Base-by-base conservation (phyloP, 75 land plant species). In the Sequoia sempervirens region DNA sequence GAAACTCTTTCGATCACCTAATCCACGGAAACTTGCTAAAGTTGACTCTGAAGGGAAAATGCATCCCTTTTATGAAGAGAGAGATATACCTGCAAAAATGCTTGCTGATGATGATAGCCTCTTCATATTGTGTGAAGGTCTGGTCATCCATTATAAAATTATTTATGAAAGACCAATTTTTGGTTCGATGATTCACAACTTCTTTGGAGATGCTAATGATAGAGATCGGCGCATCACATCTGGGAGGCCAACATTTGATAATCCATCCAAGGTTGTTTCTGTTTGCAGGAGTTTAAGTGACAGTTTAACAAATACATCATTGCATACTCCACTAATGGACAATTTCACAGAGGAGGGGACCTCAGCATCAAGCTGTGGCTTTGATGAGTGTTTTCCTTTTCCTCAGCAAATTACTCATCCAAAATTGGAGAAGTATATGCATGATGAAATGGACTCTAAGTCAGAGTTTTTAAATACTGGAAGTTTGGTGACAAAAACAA, bases 101-200 rank as follows among this genome's bases (percentile, higher is more conserved):
- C 90, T 95, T 68, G 90, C 97, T 13, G 97, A 94, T 72, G 70
- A 74, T 23, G 96, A 95, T 76, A 94, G 96, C 84, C 86, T 87
- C 68, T 95, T 95, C 83, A 76, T 94, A 64, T 45, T 88, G 1
- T 89, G 90, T 76, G 85, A 90, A 61, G 96, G 94, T 20, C 80
- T 94, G 52, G 86, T 80, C 9, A 61, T 95, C 5, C 97, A 95
- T 85, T 95, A 94, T 89, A 95, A 95, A 83, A 69, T 91, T 5
- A 75, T 85, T 74, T 84, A 91, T 85, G 85, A 88, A 82, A 80
- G 87, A 61, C 85, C 85, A 38, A 69, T 53, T 13, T 82, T 85
- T 54, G 84, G 69, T 61, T 81, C 86, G 1, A 72, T 86, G n/a
- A 84, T 86, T 30, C 74, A 89, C n/a, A 74, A 84, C 28, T 82